These are phyloP conservation scores for Citrus reticulata DNA, from an alignment of 345 rosid species.

Conservation along the genomic window DNA sequence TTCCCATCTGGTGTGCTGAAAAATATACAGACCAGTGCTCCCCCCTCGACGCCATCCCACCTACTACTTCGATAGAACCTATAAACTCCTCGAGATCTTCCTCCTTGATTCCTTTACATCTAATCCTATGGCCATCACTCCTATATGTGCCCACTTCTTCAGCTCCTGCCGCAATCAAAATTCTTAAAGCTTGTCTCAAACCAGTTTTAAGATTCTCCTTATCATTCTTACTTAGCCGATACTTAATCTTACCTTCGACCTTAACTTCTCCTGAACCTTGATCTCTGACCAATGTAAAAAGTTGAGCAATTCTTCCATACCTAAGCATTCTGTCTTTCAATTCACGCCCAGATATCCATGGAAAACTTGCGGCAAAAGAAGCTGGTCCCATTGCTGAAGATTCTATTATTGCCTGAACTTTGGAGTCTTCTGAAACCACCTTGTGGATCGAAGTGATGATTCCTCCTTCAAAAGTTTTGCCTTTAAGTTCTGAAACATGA, in stretches of 20 bases:
- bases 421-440: slow-evolving; percentile 30
- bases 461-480: slow-evolving; percentile 55
- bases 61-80: slow-evolving; percentile 24
- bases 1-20: slow-evolving; percentile 76
- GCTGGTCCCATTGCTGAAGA: slow-evolving; percentile 62
- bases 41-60: slow-evolving; percentile 43
- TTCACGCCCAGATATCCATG: slow-evolving; percentile 68
- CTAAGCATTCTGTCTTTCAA: slow-evolving; percentile 51
- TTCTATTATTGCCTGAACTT: slow-evolving; percentile 48
- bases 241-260: slow-evolving; percentile 33
- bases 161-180: slow-evolving; percentile 76
- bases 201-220: slow-evolving; percentile 60
- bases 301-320: slow-evolving; percentile 47
- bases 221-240: slow-evolving; percentile 37
- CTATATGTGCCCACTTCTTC: slow-evolving; percentile 69
- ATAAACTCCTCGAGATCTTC: slow-evolving; percentile 49
- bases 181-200: slow-evolving; percentile 53
- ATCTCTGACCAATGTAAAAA: slow-evolving; percentile 43
- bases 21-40: slow-evolving; percentile 40
- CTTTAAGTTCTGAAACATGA: slow-evolving; percentile 24
- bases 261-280: slow-evolving; percentile 39
- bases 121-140: slow-evolving; percentile 60
- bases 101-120: slow-evolving; percentile 40
- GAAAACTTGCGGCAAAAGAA: slow-evolving; percentile 41
- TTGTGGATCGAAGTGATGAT: slow-evolving; percentile 52